Base-by-base conservation (phyloP, 495 filamentous ascomycete species). In the Ascodesmis nigricans region DNA sequence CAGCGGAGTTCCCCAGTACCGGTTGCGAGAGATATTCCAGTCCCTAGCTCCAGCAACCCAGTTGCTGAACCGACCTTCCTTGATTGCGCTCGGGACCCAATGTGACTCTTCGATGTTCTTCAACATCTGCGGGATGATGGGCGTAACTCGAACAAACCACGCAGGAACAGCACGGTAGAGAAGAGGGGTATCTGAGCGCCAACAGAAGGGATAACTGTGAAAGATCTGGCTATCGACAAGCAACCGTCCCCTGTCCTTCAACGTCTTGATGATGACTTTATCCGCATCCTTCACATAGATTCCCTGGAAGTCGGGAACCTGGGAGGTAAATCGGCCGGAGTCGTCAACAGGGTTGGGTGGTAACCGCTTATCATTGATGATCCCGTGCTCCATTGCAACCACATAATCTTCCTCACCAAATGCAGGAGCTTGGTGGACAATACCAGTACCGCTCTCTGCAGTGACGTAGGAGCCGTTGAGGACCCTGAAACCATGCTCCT, bases 391-490 rank as follows among this genome's bases (percentile, higher is more conserved):
- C 39, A 83, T 44, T 2, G 78, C 79, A 26, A 84, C 69, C 42
- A 71, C 72, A 61, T 91, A 97, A 71, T 97, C 87, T 37, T 95
- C 87, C 56, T 91, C 82, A 63, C 87, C 87, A 52, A 83, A 95
- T 0, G 82, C 81, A 7, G 90, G 90, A 8, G 90, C 65, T 55
- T 95, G 83, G 56, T 97, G 87, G 17, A 97, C 87, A 34, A 97
- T 73, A 49, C 87, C 87, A 16, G 82, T 81, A 68, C 87, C 87
- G 48, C 78, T 81, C 40, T 91, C 84, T 15, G 78, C 68, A 13
- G 79, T 90, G 29, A 95, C 90, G 54, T 97, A 95, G 2, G 61
- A 68, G 21, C 78, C 87, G 43, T 78, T 84, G 43, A 92, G 49
- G 7, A 97, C 77, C 33, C 63, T 67, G 65, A 91, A 95, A 7